Conservation (phyloP, 306 rosid genomes). For the Betula pendula region DNA sequence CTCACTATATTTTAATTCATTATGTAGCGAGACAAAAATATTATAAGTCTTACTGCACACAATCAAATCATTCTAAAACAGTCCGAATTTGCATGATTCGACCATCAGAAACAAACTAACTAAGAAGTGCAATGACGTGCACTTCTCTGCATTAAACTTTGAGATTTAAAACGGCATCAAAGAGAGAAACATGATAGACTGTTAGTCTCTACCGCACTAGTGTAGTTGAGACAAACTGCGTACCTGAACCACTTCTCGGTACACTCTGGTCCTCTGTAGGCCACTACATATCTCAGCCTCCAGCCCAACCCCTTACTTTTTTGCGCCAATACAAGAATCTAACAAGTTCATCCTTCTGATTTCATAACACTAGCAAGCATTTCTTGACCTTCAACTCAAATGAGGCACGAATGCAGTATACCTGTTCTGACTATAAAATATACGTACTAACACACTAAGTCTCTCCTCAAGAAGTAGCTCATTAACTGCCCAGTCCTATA, state of each 20-base stretch:
- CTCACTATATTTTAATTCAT: background rate
- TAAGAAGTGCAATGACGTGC: background rate
- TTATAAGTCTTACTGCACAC: background rate
- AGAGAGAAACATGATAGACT: background rate
- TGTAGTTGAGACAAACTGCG: slow-evolving; percentile 12
- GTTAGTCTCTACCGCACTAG: background rate
- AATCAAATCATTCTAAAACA: background rate
- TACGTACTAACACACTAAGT: slow-evolving; percentile 37
- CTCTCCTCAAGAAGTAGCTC: slow-evolving; percentile 45
- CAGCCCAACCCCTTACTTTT: slow-evolving; percentile 38
- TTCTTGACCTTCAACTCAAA: slow-evolving; percentile 29
- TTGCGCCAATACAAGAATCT: slow-evolving; percentile 33
- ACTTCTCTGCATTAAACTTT: background rate
- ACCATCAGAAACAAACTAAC: background rate
- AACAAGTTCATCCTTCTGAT: slow-evolving; percentile 11
- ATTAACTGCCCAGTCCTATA: slow-evolving; percentile 29
- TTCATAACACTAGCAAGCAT: slow-evolving; percentile 43
- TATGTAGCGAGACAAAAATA: background rate
- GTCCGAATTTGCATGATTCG: background rate
- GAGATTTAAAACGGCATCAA: background rate
- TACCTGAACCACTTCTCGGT: slow-evolving; percentile 51
- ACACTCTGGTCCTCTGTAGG: slow-evolving; percentile 34
- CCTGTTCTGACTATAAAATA: slow-evolving; percentile 25
- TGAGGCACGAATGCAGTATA: slow-evolving; percentile 39
- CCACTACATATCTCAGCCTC: slow-evolving; percentile 39